Evolutionary conservation across 352 stramenopile species (phyloP).

Genomic region (Pythium grandisporangium): DNA sequence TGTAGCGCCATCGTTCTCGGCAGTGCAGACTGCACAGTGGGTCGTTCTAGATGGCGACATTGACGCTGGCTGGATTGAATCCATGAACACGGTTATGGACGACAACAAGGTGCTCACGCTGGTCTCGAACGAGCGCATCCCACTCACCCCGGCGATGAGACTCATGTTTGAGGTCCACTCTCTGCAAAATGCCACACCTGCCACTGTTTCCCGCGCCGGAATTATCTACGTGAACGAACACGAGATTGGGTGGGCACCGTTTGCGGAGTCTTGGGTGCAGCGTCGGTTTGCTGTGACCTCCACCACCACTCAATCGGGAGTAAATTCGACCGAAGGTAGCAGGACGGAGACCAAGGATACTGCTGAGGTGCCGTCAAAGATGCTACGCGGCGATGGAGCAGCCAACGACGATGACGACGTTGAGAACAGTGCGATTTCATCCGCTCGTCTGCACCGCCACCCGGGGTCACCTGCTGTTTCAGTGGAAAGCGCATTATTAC

Average conservation of each 20-base stretch:
- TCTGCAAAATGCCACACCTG: slow-evolving; percentile 92
- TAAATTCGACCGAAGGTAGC: slow-evolving; percentile 22
- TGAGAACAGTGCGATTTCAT: too few relatives aligned
- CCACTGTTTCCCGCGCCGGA: slow-evolving; percentile 93
- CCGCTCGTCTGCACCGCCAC: too few relatives aligned
- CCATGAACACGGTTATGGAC: slow-evolving; percentile 90
- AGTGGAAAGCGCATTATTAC: slow-evolving; percentile 83
- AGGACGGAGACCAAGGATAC: too few relatives aligned
- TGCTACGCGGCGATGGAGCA: too few relatives aligned
- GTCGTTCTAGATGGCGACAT: slow-evolving; percentile 93
- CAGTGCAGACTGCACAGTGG: slow-evolving; percentile 84
- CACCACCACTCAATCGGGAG: not conserved
- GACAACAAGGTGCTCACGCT: slow-evolving; percentile 94
- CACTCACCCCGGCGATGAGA: slow-evolving; percentile 92
- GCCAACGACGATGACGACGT: too few relatives aligned
- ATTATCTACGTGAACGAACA: slow-evolving; percentile 96
- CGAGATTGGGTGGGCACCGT: slow-evolving; percentile 89
- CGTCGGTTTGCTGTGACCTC: slow-evolving; percentile 16
- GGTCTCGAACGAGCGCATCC: slow-evolving; percentile 96
- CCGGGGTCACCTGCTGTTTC: too few relatives aligned
- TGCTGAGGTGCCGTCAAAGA: too few relatives aligned
- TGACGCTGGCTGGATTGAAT: slow-evolving; percentile 93
- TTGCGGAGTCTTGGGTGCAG: slow-evolving; percentile 92
- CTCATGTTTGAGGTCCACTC: slow-evolving; percentile 98
- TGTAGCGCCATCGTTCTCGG: slow-evolving; percentile 70